Percentiles rank a stretch among this genome's conserved stretches.
These are phyloP conservation scores for Physcomitrium patens DNA, from an alignment of 225 moss, liverwort and hornwort species.

Conservation along the genomic window DNA sequence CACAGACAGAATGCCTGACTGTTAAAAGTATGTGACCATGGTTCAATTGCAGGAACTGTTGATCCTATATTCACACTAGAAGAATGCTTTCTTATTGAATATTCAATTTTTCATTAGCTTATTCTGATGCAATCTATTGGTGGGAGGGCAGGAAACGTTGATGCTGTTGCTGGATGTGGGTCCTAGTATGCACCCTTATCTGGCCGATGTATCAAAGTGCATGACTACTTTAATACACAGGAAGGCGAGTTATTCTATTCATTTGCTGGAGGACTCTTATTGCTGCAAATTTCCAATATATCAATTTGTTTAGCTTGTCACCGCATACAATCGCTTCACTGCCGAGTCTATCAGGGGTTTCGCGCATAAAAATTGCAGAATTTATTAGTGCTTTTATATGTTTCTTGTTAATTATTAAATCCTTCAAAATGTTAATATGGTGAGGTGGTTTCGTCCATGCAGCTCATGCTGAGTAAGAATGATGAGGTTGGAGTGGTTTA, in stretches of 20 bases:
- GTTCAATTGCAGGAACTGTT: conserved; percentile 8
- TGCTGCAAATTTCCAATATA: conserved; percentile 1
- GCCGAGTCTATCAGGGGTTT: neutral
- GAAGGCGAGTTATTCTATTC: too few species aligned
- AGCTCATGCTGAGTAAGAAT: conserved; percentile 72
- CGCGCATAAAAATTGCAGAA: too few species aligned
- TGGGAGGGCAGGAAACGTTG: conserved; percentile 69
- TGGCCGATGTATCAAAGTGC: neutral
- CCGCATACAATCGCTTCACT: neutral
- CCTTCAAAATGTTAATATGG: conserved; percentile 15
- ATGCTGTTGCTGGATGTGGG: conserved; percentile 85
- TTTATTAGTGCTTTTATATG: neutral
- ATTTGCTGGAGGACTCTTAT: conserved; percentile 8
- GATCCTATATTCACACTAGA: neutral
- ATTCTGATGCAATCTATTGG: conserved; percentile 14
- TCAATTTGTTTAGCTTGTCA: conserved; percentile 3
- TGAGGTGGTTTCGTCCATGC: conserved; percentile 38
- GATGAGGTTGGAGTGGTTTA: conserved; percentile 85
- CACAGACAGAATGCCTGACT: neutral
- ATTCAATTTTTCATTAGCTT: conserved; percentile 13
- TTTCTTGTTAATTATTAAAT: conserved; percentile 6
- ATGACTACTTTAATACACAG: too few species aligned
- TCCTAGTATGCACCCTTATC: conserved; percentile 64
- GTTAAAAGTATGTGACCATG: neutral
- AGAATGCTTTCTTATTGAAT: neutral